These are phyloP conservation scores for Chlorencoelia australis DNA, from an alignment of 2,329 filamentous ascomycete species.

Conservation along the genomic window DNA sequence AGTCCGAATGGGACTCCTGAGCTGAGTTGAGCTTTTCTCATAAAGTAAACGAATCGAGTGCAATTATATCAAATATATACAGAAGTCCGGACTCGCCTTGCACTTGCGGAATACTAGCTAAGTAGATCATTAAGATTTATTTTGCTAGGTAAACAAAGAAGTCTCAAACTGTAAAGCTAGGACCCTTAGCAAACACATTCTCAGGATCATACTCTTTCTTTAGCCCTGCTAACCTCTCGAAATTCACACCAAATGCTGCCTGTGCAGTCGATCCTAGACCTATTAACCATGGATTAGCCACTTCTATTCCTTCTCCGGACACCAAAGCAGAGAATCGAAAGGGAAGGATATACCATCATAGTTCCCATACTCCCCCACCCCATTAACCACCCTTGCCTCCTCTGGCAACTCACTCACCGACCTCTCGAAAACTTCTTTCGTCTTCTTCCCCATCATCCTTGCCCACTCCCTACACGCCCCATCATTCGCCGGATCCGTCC, in stretches of 20 bases:
- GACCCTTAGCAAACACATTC: slow-evolving; percentile 6
- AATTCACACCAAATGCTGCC: slow-evolving; percentile 14
- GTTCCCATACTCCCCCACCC: slow-evolving; percentile 7
- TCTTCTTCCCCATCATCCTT: slow-evolving; percentile 11
- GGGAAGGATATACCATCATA: slow-evolving; percentile 1
- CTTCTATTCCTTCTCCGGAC: neutral
- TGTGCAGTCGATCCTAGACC: too few species aligned
- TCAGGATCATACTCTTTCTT: slow-evolving; percentile 18
- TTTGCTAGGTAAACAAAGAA: too few species aligned
- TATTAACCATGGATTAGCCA: slow-evolving; percentile 1
- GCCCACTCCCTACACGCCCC: slow-evolving; percentile 14
- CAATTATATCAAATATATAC: too few species aligned
- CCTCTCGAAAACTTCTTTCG: slow-evolving; percentile 8
- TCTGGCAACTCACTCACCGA: slow-evolving; percentile 3
- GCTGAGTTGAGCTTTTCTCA: too few species aligned
- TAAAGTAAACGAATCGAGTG: too few species aligned
- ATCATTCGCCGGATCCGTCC: slow-evolving; percentile 18
- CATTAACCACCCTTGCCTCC: slow-evolving; percentile 5
- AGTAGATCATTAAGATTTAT: too few species aligned
- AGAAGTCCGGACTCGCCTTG: too few species aligned
- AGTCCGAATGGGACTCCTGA: too few species aligned
- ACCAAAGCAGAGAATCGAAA: neutral
- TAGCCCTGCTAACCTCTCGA: slow-evolving; percentile 12
- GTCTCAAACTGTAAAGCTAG: too few species aligned
- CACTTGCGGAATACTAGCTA: too few species aligned